A percentile compares a stretch with the other conserved stretches of the same genome.
These are phyloP conservation scores for Luvunga scandens DNA, from an alignment of 345 rosid species.

Conservation along the genomic window DNA sequence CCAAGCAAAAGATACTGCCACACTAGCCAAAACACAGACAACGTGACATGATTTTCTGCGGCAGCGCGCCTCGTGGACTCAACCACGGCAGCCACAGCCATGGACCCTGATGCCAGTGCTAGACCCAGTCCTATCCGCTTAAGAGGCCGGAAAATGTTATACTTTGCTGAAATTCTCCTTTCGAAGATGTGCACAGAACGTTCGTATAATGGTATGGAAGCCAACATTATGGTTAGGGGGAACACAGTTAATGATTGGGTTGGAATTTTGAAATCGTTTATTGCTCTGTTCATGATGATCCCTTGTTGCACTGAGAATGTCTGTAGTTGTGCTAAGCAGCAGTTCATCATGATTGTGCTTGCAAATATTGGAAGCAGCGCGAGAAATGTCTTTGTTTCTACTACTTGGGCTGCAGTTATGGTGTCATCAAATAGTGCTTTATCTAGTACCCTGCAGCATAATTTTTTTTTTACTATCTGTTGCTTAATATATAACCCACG, in stretches of 20 bases:
- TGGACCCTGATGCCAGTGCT: slow-evolving; percentile 43
- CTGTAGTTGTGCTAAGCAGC: slow-evolving; percentile 55
- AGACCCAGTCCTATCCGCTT: slow-evolving; percentile 50
- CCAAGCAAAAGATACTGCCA: slow-evolving; percentile 50
- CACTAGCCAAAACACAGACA: slow-evolving; percentile 57
- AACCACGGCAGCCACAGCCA: slow-evolving; percentile 49
- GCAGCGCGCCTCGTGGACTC: slow-evolving; percentile 41
- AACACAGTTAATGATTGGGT: slow-evolving; percentile 45
- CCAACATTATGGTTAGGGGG: slow-evolving; percentile 42
- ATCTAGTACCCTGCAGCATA: slow-evolving; percentile 40
- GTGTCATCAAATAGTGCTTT: slow-evolving; percentile 37
- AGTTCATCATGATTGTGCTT: slow-evolving; percentile 65
- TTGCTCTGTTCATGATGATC: slow-evolving; percentile 40
- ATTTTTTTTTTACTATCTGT: neutral
- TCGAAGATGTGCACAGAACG: slow-evolving; percentile 7
- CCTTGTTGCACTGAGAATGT: slow-evolving; percentile 70
- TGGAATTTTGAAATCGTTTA: slow-evolving; percentile 43
- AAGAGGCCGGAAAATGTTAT: slow-evolving; percentile 29
- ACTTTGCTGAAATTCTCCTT: neutral
- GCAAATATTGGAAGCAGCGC: slow-evolving; percentile 56
- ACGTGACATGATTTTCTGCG: neutral
- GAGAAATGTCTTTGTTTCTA: slow-evolving; percentile 53
- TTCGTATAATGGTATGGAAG: slow-evolving; percentile 44
- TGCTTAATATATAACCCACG: neutral
- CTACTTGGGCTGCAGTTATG: slow-evolving; percentile 33